These are phyloP conservation scores for Flaveria bidentis DNA, from an alignment of 129 eudicot genomes.

Conservation along the genomic window DNA sequence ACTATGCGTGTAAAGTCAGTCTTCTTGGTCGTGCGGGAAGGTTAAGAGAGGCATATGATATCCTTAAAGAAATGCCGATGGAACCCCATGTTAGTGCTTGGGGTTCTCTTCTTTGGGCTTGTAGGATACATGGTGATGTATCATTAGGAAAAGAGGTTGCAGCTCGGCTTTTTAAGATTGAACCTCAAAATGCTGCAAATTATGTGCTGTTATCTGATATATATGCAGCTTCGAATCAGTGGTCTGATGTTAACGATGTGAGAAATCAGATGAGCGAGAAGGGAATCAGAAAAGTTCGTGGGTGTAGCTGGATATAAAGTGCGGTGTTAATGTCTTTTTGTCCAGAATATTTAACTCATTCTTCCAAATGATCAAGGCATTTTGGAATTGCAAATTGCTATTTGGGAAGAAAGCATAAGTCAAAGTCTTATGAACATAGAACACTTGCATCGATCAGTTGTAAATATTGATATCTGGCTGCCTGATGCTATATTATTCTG, in stretches of 20 bases:
- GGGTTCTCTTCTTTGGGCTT: conserved; percentile 88
- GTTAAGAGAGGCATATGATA: conserved; percentile 56
- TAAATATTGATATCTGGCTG: neutral
- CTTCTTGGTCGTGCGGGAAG: conserved; percentile 68
- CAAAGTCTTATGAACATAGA: neutral
- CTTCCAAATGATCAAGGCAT: conserved; percentile 2
- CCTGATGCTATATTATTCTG: no score
- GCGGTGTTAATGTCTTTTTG: neutral
- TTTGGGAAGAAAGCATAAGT: conserved; percentile 3
- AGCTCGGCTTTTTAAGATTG: conserved; percentile 48
- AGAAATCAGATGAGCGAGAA: conserved; percentile 60
- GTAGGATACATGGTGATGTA: conserved; percentile 55
- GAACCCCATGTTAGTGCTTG: conserved; percentile 61
- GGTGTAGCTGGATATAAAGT: conserved; percentile 50
- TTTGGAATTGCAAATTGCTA: neutral
- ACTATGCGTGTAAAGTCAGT: conserved; percentile 66
- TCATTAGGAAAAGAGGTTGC: conserved; percentile 64
- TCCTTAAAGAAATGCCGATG: conserved; percentile 49
- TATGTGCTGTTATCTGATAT: conserved; percentile 71
- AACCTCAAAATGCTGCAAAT: conserved; percentile 59
- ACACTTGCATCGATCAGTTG: conserved; percentile 1
- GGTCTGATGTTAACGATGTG: conserved; percentile 61
- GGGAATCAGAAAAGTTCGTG: conserved; percentile 55
- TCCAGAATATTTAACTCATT: neutral
- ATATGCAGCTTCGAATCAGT: conserved; percentile 64